A percentile compares a stretch with the other conserved stretches of the same genome.
phyloP scores from a whole-genome alignment of 176 grass and related monocot genomes.

The Raddia distichophylla region DNA sequence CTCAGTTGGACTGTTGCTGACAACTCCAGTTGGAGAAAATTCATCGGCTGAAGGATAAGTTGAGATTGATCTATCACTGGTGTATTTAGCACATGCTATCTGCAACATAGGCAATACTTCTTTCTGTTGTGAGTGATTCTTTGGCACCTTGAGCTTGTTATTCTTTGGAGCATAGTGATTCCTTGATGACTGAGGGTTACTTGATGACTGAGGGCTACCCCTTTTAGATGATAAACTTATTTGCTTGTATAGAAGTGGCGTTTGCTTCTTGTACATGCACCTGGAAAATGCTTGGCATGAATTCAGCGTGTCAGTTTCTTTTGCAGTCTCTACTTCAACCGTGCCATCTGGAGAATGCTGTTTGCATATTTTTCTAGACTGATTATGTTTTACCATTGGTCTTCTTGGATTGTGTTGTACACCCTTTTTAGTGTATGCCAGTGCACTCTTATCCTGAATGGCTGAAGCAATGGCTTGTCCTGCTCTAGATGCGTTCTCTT shows the following conservation, averaged over 20 bases:
- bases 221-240: conserved; percentile 38
- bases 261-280: conserved; percentile 37
- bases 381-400: conserved; percentile 30
- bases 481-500: conserved; percentile 30
- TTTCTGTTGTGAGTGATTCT: conserved; percentile 27
- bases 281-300: conserved; percentile 21
- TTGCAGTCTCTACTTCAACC: conserved; percentile 40
- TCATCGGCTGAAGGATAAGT: conserved; percentile 21
- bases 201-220: conserved; percentile 31
- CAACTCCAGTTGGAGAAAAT: conserved; percentile 8
- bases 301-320: conserved; percentile 26
- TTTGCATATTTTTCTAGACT: conserved; percentile 37
- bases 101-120: conserved; percentile 34
- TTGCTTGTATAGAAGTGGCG: conserved; percentile 20
- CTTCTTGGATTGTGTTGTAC: conserved; percentile 31
- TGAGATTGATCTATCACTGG: conserved; percentile 11
- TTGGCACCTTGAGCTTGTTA: conserved; percentile 30
- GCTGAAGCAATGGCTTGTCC: conserved; percentile 7
- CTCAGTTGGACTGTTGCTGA: conserved; percentile 13
- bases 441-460: conserved; percentile 34
- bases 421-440: conserved; percentile 28
- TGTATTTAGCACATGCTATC: conserved; percentile 21
- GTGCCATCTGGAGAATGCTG: conserved; percentile 12
- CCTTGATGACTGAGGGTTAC: conserved; percentile 26
- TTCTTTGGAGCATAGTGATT: conserved; percentile 45